A percentile compares a stretch with the other conserved stretches of the same genome.
Conservation (phyloP, 148 eudicot genomes). For the Cornus kousa region DNA sequence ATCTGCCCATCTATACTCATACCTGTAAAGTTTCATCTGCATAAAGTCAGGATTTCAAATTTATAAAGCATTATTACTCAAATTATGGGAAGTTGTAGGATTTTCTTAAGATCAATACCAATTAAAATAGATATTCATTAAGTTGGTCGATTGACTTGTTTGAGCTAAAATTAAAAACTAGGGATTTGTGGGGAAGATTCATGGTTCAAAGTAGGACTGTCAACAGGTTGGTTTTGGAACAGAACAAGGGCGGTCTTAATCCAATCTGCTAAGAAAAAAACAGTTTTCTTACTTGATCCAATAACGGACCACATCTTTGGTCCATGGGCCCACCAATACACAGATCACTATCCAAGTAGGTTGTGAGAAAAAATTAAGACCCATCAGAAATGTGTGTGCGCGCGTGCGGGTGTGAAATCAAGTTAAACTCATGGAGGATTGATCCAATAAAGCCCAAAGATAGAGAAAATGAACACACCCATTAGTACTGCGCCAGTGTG, state of each 20-base stretch:
- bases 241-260: no score
- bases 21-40: slow-evolving; percentile 44
- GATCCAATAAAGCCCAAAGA: not conserved
- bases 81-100: not conserved
- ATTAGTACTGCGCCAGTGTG: no score
- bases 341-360: no score
- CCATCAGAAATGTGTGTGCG: no score
- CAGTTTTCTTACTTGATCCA: no score
- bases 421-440: not conserved
- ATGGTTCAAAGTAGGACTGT: not conserved
- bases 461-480: not conserved
- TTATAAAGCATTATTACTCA: not conserved
- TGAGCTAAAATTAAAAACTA: not conserved
- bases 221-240: no score
- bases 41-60: slow-evolving; percentile 11
- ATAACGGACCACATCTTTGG: no score
- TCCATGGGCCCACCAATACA: no score
- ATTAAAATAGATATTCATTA: not conserved
- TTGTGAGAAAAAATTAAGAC: no score
- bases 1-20: slow-evolving; percentile 98
- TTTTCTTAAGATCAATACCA: not conserved
- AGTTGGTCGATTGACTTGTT: not conserved
- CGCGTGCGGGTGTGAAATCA: not conserved
- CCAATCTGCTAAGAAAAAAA: no score
- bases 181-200: not conserved